Base-by-base conservation (phyloP, 2,329 filamentous ascomycete species). In the Apiospora marii region DNA sequence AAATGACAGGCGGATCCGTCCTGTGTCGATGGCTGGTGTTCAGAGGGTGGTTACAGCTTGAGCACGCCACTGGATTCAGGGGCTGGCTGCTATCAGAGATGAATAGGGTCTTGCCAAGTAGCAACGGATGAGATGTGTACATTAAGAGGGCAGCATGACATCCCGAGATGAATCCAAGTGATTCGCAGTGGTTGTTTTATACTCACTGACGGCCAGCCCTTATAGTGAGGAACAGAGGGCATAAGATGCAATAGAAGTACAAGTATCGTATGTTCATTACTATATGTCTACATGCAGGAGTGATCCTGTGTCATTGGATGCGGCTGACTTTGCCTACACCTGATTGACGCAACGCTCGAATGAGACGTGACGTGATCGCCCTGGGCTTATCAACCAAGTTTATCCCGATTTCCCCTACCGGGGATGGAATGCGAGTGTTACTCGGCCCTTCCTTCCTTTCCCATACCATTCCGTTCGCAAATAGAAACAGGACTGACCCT, bases 251-350 rank as follows among this genome's bases (percentile, higher is more conserved):
- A 4, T 68, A 12, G 16, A 46, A 68, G 44, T 68, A 30, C 27
- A 12, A 13, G 27, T 68, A 68, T 68, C 64, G 51, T 78, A 80
- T 81, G 75, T 81, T 82, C 81, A 79, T 82, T 81, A 82, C 79
- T 81, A 81, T 81, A 79, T 82, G 78, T 82, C 77, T 82, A 83
- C 80, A 79, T 77, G 68, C 46, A 70, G 69, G 68, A 68, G 46
- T 37, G 67, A 53, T 69, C 69, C 58, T 43, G 58, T 24, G 48
- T 37, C 24, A 53, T 30, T 44, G 58, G 43, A 41, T 27, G 43
- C 51, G 34, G 48, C 58, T 67, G 44, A 41, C 58, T 19, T 61
- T 51, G 49, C 64, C 41, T 27, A 46, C 22, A 41, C 30, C 24
- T 43, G 30, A 68, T 13, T n/a, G 24, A 27, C 43, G 13, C 13